Evolutionary conservation across 805 yeast genomes (phyloP), one percentile per base, ranked within the genome.

Genomic region (Metschnikowia lochheadii): DNA sequence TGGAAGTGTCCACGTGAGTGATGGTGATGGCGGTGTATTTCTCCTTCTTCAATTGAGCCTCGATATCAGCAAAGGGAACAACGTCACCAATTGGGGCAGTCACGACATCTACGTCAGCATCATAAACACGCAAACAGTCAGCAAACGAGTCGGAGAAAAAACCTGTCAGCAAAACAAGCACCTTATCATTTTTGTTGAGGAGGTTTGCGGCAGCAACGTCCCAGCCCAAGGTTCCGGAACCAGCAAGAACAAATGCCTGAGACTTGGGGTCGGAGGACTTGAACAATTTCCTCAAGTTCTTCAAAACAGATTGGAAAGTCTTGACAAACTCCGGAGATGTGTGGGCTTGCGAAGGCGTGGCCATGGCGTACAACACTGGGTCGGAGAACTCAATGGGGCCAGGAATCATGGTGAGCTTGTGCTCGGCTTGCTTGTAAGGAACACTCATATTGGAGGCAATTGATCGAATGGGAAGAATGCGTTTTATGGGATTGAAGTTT

Each of bases 161-260:
- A 5, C 98, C 99, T 11, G 98, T 90, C 49, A 94, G 84, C 54
- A 92, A 76, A 29, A 91, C 88, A 58, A 92, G 78, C 6, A 82
- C 92, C 42, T 81, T 78, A 51, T 90, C 96, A 49, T 82, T 84
- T 63, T 55, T 34, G 54, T 55, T 51, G 48, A 89, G 62, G 57
- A 90, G 75, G 70, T 92, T 91, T 33, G 96, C 78, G 23, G 85
- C 96, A 39, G 82, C 84, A 54, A 91, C 73, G 63, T 91, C 98
- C 96, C 97, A 91, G 35, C 98, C 98, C 39, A 91, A 77, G 18
- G 97, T 89, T 51, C 98, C 98, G 1, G 96, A 85, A 40, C 97
- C 98, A 3, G 94, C 78, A 50, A 92, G 64, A 14, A 92, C 87
- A 53, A 87, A 77, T 6, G 91, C 89, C 72, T 89, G 96, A 35